phyloP scores from a whole-genome alignment of 164 flowering plant species.

The Vitis labrusca region DNA sequence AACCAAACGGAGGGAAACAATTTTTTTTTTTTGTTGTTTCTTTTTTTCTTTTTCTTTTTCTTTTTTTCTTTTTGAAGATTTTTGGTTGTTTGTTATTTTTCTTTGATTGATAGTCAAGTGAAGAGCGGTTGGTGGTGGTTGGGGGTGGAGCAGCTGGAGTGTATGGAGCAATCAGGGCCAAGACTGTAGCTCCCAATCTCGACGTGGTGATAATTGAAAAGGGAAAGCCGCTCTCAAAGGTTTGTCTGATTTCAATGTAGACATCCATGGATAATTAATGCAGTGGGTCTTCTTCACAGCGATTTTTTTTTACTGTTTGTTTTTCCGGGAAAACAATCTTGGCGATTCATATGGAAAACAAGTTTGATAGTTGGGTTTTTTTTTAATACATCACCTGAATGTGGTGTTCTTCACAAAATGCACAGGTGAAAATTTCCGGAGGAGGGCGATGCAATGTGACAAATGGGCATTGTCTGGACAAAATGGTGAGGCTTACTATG shows the following conservation, averaged over 20 bases:
- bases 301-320: neutral
- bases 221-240: conserved; percentile 87
- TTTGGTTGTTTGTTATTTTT: neutral
- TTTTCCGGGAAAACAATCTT: neutral
- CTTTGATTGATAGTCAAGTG: conserved; percentile 23
- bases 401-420: too few species aligned
- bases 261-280: too few species aligned
- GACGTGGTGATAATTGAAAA: conserved; percentile 83
- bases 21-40: neutral
- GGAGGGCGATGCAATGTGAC: conserved; percentile 99
- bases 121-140: conserved; percentile 69
- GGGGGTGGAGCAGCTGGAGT: conserved; percentile 92
- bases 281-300: too few species aligned
- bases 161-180: conserved; percentile 79
- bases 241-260: conserved; percentile 12
- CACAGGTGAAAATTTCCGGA: conserved; percentile 89
- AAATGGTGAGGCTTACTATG: conserved; percentile 44
- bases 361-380: neutral
- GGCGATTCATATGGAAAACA: neutral
- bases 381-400: neutral
- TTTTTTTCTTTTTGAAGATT: conserved; percentile 6
- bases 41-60: conserved; percentile 3
- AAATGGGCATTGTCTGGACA: conserved; percentile 80
- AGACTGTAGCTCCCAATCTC: conserved; percentile 63
- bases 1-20: neutral